Percentiles rank a stretch among this genome's conserved stretches.
phyloP scores from a whole-genome alignment of 805 yeast genomes.

The Torulaspora microellipsoides region DNA sequence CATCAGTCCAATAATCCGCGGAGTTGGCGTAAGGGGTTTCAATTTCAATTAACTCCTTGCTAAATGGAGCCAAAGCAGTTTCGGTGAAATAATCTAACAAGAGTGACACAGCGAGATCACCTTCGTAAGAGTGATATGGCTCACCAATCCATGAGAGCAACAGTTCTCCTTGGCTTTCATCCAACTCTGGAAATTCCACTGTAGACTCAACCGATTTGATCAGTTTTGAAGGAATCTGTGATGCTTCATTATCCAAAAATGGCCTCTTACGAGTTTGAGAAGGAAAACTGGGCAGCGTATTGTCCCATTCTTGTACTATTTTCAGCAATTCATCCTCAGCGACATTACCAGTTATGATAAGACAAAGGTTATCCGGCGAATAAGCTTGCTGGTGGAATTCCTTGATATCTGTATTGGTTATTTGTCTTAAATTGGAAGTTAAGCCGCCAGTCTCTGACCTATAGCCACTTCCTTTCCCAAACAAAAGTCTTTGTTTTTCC shows the following conservation, averaged over 20 bases:
- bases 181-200: conserved; percentile 83
- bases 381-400: conserved; percentile 68
- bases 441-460: conserved; percentile 93
- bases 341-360: conserved; percentile 82
- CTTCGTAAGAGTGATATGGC: conserved; percentile 43
- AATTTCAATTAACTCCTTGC: conserved; percentile 68
- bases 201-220: conserved; percentile 42
- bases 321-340: conserved; percentile 65
- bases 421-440: conserved; percentile 64
- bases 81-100: conserved; percentile 71
- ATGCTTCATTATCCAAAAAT: conserved; percentile 59
- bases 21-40: conserved; percentile 78
- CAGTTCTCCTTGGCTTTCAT: conserved; percentile 78
- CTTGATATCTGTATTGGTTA: conserved; percentile 70
- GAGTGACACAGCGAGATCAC: conserved; percentile 65
- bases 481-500: conserved; percentile 55
- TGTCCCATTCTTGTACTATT: conserved; percentile 59
- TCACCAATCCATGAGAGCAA: conserved; percentile 82
- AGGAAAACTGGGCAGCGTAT: conserved; percentile 42
- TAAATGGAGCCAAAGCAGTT: conserved; percentile 70
- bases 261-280: conserved; percentile 51
- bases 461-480: conserved; percentile 64
- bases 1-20: conserved; percentile 66
- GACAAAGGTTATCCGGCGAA: conserved; percentile 77
- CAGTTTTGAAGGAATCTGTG: conserved; percentile 43